Evolutionary conservation across 2,329 filamentous ascomycete genomes (phyloP).

Genomic region (Diaporthe velutina): DNA sequence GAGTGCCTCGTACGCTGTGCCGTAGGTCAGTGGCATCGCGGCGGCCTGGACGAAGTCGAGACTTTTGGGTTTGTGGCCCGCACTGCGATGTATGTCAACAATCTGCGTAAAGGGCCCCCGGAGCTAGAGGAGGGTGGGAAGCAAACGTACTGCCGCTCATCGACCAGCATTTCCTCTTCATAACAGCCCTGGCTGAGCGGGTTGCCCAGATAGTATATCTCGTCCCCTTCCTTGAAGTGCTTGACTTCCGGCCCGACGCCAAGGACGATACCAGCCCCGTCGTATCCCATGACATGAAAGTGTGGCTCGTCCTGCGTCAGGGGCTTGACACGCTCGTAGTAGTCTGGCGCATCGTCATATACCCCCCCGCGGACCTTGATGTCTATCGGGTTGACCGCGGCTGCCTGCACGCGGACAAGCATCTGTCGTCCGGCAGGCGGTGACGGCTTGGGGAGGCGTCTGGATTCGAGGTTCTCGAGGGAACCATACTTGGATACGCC

Average conservation of each 20-base stretch:
- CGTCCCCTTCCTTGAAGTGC: slow-evolving; percentile 56
- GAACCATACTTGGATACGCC: slow-evolving; percentile 44
- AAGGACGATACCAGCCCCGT: slow-evolving; percentile 55
- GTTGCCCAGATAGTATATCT: slow-evolving; percentile 56
- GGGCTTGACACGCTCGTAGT: slow-evolving; percentile 48
- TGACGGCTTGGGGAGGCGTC: slow-evolving; percentile 39
- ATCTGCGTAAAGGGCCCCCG: background rate
- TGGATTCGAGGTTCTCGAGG: slow-evolving; percentile 42
- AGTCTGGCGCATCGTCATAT: slow-evolving; percentile 54
- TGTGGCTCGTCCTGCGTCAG: slow-evolving; percentile 39
- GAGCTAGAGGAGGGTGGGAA: background rate
- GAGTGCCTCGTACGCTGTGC: slow-evolving; percentile 58
- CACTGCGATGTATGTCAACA: slow-evolving; percentile 26
- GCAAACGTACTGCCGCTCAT: slow-evolving; percentile 48
- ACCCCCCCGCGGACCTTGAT: slow-evolving; percentile 51
- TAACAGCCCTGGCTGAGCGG: slow-evolving; percentile 56
- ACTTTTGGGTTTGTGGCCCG: slow-evolving; percentile 53
- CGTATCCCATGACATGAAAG: slow-evolving; percentile 57
- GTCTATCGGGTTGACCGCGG: slow-evolving; percentile 54
- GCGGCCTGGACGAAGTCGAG: slow-evolving; percentile 56
- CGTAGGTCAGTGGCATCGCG: slow-evolving; percentile 57
- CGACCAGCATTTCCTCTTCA: slow-evolving; percentile 57
- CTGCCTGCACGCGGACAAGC: slow-evolving; percentile 45
- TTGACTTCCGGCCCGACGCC: slow-evolving; percentile 48
- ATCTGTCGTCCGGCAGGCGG: slow-evolving; percentile 43